phyloP scores from a whole-genome alignment of 2,329 filamentous ascomycete genomes.

The Neofusicoccum ribis region DNA sequence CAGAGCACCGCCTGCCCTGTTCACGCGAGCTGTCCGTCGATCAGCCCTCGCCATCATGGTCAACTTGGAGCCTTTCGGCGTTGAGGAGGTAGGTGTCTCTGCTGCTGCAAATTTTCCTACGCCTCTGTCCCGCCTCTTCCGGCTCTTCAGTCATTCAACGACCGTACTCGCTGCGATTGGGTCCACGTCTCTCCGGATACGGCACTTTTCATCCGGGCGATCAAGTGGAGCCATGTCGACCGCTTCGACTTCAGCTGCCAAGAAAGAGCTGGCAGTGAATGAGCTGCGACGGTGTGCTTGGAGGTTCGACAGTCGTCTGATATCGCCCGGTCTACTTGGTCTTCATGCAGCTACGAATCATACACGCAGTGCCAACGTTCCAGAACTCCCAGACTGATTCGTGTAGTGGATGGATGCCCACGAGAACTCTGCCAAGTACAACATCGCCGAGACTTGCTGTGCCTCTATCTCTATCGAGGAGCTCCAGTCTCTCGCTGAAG shows the following conservation, averaged over 20 bases:
- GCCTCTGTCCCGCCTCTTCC: neutral
- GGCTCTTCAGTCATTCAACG: neutral
- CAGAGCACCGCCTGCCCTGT: constrained; percentile 11
- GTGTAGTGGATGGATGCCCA: constrained; percentile 59
- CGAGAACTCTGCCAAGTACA: constrained; percentile 57
- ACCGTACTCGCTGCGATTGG: neutral
- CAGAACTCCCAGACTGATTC: neutral
- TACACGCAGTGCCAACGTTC: neutral
- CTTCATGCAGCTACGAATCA: neutral
- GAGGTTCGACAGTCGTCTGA: neutral
- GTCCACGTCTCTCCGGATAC: neutral
- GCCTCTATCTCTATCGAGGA: constrained; percentile 62
- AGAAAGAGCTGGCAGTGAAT: neutral
- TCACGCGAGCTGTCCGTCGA: neutral
- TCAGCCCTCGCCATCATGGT: constrained; percentile 22
- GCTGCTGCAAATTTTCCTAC: neutral
- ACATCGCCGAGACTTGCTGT: constrained; percentile 79
- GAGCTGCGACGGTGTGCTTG: neutral
- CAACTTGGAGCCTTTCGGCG: constrained; percentile 8
- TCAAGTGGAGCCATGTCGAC: neutral
- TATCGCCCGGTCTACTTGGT: neutral
- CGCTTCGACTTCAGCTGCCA: constrained; percentile 6
- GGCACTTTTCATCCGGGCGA: neutral
- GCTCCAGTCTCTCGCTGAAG: constrained; percentile 58
- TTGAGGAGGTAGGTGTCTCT: constrained; percentile 13